phyloP scores from a whole-genome alignment of 371 early-diverging fungal genomes.

The Synchytrium microbalum region DNA sequence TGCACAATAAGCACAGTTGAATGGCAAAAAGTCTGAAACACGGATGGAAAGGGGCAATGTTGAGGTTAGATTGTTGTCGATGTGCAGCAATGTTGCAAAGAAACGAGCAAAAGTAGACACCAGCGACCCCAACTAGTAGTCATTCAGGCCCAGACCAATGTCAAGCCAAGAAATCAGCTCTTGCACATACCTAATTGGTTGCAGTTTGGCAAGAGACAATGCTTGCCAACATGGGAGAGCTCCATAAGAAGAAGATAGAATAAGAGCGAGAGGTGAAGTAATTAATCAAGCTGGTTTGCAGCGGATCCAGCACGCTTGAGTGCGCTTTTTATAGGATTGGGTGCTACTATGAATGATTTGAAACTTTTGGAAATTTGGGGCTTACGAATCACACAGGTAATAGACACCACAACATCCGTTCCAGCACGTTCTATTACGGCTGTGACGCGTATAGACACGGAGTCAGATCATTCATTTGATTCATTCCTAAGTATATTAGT shows the following conservation, averaged over 20 bases:
- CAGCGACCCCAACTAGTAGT: not conserved
- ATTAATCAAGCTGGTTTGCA: not conserved
- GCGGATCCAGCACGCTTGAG: not conserved
- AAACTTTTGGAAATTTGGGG: no score
- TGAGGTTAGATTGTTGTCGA: no score
- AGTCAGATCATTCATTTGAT: no score
- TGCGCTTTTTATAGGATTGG: not conserved
- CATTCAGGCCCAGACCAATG: no score
- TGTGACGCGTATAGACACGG: no score
- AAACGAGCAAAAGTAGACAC: not conserved
- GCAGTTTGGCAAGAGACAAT: not conserved
- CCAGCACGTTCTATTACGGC: no score
- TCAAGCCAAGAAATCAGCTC: no score
- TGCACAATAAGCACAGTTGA: not conserved
- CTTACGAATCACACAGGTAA: no score
- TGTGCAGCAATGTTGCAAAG: no score
- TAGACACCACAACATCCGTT: no score
- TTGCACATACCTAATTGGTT: not conserved
- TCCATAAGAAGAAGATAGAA: not conserved
- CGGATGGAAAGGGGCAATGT: no score
- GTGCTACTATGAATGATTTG: not conserved
- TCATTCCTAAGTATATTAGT: no score
- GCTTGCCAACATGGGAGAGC: not conserved
- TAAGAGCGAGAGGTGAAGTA: not conserved
- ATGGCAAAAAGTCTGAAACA: constrained; percentile 5